phyloP scores from a whole-genome alignment of 2,329 filamentous ascomycete species.

The Bimuria novae-zelandiae region DNA sequence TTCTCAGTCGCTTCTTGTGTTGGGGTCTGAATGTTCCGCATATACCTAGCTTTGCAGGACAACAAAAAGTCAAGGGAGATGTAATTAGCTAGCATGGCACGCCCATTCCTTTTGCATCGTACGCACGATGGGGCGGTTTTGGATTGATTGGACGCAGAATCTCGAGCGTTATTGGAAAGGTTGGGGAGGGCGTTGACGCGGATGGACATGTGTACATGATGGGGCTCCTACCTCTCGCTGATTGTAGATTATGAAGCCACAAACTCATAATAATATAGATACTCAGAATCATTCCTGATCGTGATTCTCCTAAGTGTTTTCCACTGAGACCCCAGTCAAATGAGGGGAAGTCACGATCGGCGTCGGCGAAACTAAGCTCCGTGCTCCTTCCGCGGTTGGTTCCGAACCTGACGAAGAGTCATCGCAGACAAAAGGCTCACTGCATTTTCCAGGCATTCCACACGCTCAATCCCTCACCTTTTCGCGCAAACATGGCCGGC shows the following conservation, averaged over 20 bases:
- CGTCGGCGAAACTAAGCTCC: constrained; percentile 16
- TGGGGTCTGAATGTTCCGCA: constrained; percentile 8
- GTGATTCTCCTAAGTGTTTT: not conserved
- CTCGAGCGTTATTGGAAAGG: constrained; percentile 7
- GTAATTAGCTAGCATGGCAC: constrained; percentile 30
- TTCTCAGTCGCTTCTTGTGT: constrained; percentile 11
- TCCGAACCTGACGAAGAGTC: constrained; percentile 14
- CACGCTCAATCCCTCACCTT: constrained; percentile 14
- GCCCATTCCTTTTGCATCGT: no score
- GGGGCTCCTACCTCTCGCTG: constrained; percentile 13
- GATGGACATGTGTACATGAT: constrained; percentile 25
- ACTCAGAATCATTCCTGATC: not conserved
- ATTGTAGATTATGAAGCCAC: constrained; percentile 18
- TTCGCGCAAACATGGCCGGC: constrained; percentile 46
- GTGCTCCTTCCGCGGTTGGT: constrained; percentile 11
- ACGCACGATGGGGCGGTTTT: no score
- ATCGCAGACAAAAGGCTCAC: constrained; percentile 10
- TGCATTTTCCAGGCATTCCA: constrained; percentile 22
- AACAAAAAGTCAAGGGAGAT: constrained; percentile 27
- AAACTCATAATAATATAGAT: constrained; percentile 1
- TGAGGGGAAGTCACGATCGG: not conserved
- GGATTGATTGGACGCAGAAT: constrained; percentile 8
- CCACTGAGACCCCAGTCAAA: no score
- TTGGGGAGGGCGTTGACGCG: not conserved
- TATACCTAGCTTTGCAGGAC: constrained; percentile 15